These are phyloP conservation scores for Solanum peruvianum DNA, from an alignment of 257 asterid genomes.

Conservation along the genomic window DNA sequence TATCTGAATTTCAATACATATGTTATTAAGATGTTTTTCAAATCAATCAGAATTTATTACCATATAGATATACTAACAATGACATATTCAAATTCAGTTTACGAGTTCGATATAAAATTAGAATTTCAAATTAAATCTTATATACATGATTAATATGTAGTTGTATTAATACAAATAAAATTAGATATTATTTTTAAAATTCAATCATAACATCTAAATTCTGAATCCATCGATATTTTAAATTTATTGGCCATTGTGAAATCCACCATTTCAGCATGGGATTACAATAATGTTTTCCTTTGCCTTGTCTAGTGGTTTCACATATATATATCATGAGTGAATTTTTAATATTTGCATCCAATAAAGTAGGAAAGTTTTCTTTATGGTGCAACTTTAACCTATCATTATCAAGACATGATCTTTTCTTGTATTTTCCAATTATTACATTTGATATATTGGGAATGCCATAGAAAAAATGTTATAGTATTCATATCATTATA, in stretches of 20 bases:
- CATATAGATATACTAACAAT: background rate
- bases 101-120: background rate
- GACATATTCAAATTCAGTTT: background rate
- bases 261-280: background rate
- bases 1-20: background rate
- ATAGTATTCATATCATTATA: background rate
- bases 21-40: background rate
- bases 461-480: background rate
- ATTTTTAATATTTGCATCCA: background rate
- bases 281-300: background rate
- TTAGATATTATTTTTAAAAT: background rate
- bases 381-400: background rate
- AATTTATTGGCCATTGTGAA: no score
- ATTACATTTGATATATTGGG: background rate
- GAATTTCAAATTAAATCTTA: background rate
- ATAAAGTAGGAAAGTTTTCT: background rate
- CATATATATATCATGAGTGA: background rate
- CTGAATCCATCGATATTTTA: background rate
- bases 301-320: background rate
- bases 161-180: background rate
- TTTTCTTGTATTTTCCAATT: background rate
- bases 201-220: background rate
- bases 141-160: background rate
- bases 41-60: background rate
- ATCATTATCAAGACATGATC: background rate